Evolutionary conservation across 768 basidiomycete species (phyloP).

Genomic region (Termitomyces titanicus): DNA sequence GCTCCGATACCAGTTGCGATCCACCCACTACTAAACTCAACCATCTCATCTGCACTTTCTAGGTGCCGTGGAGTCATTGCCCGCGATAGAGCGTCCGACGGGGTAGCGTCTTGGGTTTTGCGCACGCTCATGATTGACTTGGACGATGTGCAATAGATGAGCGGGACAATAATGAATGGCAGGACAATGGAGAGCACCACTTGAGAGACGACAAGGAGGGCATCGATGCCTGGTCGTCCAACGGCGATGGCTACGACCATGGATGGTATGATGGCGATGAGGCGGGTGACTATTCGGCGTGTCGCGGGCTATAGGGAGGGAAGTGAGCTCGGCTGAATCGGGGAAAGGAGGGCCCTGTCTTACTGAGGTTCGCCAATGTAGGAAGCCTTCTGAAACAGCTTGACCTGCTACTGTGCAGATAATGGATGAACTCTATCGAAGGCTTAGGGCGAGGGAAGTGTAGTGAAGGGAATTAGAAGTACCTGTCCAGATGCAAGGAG

Average conservation of each 20-base stretch:
- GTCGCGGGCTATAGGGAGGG: conserved; percentile 52
- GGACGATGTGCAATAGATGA: conserved; percentile 73
- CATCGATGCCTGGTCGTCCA: conserved; percentile 67
- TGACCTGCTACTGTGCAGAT: conserved; percentile 91
- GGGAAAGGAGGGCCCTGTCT: conserved; percentile 17
- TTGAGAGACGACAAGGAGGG: conserved; percentile 82
- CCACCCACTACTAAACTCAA: conserved; percentile 65
- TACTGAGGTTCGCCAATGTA: conserved; percentile 82
- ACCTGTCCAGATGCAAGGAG: conserved; percentile 81
- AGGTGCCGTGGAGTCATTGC: conserved; percentile 13
- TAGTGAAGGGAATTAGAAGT: conserved; percentile 2
- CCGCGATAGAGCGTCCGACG: conserved; percentile 18
- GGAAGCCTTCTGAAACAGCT: conserved; percentile 86
- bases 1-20: conserved; percentile 47
- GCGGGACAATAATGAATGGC: conserved; percentile 81
- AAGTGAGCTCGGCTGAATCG: neutral
- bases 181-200: conserved; percentile 81
- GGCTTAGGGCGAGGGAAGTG: neutral
- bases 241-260: conserved; percentile 71
- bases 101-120: conserved; percentile 31
- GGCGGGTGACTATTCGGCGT: conserved; percentile 79
- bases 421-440: conserved; percentile 68
- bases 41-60: conserved; percentile 29
- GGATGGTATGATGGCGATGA: conserved; percentile 80
- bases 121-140: conserved; percentile 68